Evolutionary conservation across 768 basidiomycete species (phyloP), one percentile per base, ranked within the genome.

Genomic region (Boletus insuetus): DNA sequence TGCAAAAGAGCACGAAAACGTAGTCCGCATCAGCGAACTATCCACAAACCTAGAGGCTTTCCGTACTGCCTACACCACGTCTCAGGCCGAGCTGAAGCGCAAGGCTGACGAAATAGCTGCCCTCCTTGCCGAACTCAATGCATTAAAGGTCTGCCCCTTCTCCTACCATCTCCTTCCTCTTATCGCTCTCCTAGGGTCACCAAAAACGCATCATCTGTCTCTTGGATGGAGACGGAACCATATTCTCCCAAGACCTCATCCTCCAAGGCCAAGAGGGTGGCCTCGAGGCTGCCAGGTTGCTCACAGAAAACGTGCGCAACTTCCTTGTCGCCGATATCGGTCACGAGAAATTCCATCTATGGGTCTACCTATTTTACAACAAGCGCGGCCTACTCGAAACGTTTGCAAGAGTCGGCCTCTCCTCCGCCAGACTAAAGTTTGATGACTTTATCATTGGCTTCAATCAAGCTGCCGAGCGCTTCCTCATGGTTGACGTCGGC

Each of bases 401-500:
- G 0, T 77, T 86, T 48, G 70, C 53, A 11, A 66, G 64, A 51
- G 66, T 59, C 48, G 67, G 71, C 34, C 69, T 58, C 70, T 74
- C 51, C 47, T 74, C 61, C 31, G 69, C 67, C 29, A 69, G 66
- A n/a, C 55, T 63, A 44, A 76, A 74, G 46, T 82, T 88, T 59
- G 83, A 86, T 4, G 83, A 84, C 17, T 89, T 89, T 63, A 69
- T 84, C 51, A 69, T 78, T 48, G 87, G 87, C 9, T 87, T 89
- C 64, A 87, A 87, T 67, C 83, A 86, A 69, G 83, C 86, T 12
- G 74, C 81, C 14, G 82, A 83, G 54, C 79, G 84, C 41, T 89
- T 88, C 66, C 69, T 81, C 49, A 82, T 89, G 72, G 77, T 86
- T 32, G 87, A 89, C 68, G 86, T 86, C 48, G 87, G 87, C 46